These are phyloP conservation scores for Bryoerythrophyllum caledonicum DNA, from an alignment of 225 moss, liverwort and hornwort genomes.

Conservation along the genomic window DNA sequence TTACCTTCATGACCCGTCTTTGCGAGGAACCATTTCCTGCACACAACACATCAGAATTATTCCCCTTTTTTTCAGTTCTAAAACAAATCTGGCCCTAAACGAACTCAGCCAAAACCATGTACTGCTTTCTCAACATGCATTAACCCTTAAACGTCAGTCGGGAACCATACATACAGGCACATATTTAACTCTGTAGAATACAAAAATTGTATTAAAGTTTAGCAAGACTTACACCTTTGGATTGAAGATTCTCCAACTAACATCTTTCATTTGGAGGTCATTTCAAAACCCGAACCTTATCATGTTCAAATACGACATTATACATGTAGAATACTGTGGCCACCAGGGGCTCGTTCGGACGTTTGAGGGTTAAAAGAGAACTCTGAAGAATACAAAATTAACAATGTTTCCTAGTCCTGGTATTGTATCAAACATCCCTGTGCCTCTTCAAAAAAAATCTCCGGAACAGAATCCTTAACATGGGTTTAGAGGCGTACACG, in stretches of 20 bases:
- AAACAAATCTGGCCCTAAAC: not conserved
- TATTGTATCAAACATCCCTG: slow-evolving; percentile 13
- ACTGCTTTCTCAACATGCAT: not conserved
- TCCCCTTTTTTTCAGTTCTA: slow-evolving; percentile 10
- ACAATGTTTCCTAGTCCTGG: not conserved
- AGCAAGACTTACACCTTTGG: too few relatives aligned
- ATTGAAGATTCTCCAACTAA: too few relatives aligned
- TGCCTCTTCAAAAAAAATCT: slow-evolving; percentile 30
- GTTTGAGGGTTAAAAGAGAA: not conserved
- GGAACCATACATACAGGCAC: too few relatives aligned
- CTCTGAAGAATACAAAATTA: slow-evolving; percentile 9
- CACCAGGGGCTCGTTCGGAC: too few relatives aligned
- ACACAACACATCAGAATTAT: slow-evolving; percentile 25
- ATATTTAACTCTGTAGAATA: too few relatives aligned
- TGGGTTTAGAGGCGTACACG: slow-evolving; percentile 73
- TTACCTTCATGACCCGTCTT: slow-evolving; percentile 99
- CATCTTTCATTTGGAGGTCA: too few relatives aligned
- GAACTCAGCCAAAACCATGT: not conserved
- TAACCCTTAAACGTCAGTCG: too few relatives aligned
- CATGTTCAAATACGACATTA: too few relatives aligned
- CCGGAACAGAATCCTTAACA: slow-evolving; percentile 21
- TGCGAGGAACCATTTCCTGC: slow-evolving; percentile 96
- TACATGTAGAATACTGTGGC: too few relatives aligned
- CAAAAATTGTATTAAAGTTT: too few relatives aligned
- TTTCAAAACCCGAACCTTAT: too few relatives aligned